Conservation (phyloP, 116 monocot genomes). For the Posidonia oceanica region DNA sequence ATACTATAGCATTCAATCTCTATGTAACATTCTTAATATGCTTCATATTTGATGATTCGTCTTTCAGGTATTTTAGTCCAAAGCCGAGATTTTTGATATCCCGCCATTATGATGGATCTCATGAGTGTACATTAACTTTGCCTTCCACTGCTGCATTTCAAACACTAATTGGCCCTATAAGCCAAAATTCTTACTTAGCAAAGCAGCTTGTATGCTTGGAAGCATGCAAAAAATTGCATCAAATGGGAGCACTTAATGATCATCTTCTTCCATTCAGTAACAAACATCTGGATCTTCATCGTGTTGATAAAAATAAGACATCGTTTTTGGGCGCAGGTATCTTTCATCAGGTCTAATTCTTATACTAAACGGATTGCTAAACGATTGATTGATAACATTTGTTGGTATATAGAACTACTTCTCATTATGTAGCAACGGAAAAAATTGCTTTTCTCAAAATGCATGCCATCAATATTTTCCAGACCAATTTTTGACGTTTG, state of each 20-base stretch:
- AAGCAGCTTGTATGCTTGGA: conserved; percentile 76
- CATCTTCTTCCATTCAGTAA: conserved; percentile 50
- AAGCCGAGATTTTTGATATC: conserved; percentile 47
- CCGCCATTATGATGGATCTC: conserved; percentile 21
- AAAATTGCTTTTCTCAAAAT: too few relatives aligned
- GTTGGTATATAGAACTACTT: too few relatives aligned
- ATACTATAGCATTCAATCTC: background rate
- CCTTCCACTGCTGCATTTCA: conserved; percentile 81
- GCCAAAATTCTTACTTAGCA: conserved; percentile 43
- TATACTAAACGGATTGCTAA: too few relatives aligned
- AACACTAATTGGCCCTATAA: conserved; percentile 43
- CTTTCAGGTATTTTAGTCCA: conserved; percentile 48
- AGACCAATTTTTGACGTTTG: too few relatives aligned
- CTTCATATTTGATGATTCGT: background rate
- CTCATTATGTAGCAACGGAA: too few relatives aligned
- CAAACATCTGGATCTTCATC: conserved; percentile 21
- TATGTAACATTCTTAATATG: background rate
- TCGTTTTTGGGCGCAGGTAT: conserved; percentile 47
- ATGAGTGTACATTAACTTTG: conserved; percentile 53
- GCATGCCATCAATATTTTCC: too few relatives aligned
- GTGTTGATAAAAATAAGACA: conserved; percentile 14
- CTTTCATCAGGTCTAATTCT: too few relatives aligned
- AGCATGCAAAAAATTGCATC: conserved; percentile 79
- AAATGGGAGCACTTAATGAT: conserved; percentile 70
- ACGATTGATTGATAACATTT: too few relatives aligned